Base-by-base conservation (phyloP, 805 yeast genomes). In the Blastobotrys muscicola region DNA sequence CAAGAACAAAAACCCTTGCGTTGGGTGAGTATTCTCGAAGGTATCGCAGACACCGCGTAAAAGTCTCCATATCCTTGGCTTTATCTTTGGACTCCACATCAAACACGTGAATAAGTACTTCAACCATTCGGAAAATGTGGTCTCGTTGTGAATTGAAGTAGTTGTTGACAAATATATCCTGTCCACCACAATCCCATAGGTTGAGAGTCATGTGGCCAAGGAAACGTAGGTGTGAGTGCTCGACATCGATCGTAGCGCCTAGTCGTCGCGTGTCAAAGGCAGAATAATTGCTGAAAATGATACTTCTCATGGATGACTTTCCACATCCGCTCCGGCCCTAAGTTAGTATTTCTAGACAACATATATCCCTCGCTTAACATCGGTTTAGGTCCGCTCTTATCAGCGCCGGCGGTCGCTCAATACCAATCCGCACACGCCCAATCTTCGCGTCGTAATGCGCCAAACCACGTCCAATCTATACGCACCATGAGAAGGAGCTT, bases 171-270 rank as follows among this genome's bases (percentile, higher is more conserved):
- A 89, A 92, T 2, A 83, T 86, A 61, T 92, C 97, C 60, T 92
- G 98, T 2, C 71, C 70, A 15, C 97, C 98, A 65, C 98, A 92
- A 62, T 92, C 98, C 97, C 97, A 89, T 15, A 92, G 68, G 56
- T 90, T 90, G 38, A 92, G 69, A 1, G 97, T 87, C 94, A 92
- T 86, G 60, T 90, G 89, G 1, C 96, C 96, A 46, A 92, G 68
- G 56, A 92, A 89, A 41, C 97, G 69, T 44, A 92, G 66, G 64
- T 90, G 95, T 2, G 97, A 86, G 59, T 92, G 96, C 59, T 92
- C 98, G n/a, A 92, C 97, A 58, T 92, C 98, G 45, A 92, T 89
- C 0, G 98, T 92, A 8, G 98, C 97, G 1, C 97, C 97, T 10
- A 92, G 65, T 45, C 97, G 71, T 50, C 97, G 73, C 2, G 98